phyloP scores from a whole-genome alignment of 1,284 basidiomycete species.

The Prillingera fragicola region DNA sequence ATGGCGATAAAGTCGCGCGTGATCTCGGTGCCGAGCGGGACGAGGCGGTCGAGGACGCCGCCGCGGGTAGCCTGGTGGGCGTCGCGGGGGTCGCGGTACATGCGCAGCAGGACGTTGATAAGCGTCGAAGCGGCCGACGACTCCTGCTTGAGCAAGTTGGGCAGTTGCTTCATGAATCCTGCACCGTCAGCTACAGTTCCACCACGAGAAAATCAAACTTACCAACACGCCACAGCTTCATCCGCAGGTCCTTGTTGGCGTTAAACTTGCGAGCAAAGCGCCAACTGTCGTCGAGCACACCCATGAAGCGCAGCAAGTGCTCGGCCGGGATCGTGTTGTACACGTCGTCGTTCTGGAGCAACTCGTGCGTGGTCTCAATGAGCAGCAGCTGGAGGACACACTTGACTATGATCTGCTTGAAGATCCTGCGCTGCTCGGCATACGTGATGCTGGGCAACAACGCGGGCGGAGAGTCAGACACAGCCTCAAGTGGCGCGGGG shows the following conservation, averaged over 20 bases:
- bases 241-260: conserved; percentile 94
- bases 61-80: conserved; percentile 75
- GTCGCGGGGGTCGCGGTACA: conserved; percentile 87
- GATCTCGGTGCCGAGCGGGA: conserved; percentile 90
- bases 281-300: conserved; percentile 92
- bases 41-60: conserved; percentile 78
- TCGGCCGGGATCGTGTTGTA: conserved; percentile 92
- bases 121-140: conserved; percentile 93
- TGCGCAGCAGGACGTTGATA: conserved; percentile 82
- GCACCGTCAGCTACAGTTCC: not conserved
- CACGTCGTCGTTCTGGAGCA: conserved; percentile 85
- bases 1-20: conserved; percentile 86
- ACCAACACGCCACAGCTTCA: conserved; percentile 99
- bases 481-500: conserved; percentile 40
- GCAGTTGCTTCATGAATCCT: conserved; percentile 99
- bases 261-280: conserved; percentile 97
- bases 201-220: conserved; percentile 44
- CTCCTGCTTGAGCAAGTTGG: conserved; percentile 97
- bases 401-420: conserved; percentile 99
- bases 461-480: conserved; percentile 23
- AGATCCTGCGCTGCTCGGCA: conserved; percentile 74
- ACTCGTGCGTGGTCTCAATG: conserved; percentile 95
- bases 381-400: conserved; percentile 94
- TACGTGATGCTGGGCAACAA: conserved; percentile 35
- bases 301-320: conserved; percentile 86